Percentiles rank a stretch among this genome's conserved stretches.
Evolutionary conservation across 139 green algal genomes (phyloP).

Genomic region (Tetraselmis striata): DNA sequence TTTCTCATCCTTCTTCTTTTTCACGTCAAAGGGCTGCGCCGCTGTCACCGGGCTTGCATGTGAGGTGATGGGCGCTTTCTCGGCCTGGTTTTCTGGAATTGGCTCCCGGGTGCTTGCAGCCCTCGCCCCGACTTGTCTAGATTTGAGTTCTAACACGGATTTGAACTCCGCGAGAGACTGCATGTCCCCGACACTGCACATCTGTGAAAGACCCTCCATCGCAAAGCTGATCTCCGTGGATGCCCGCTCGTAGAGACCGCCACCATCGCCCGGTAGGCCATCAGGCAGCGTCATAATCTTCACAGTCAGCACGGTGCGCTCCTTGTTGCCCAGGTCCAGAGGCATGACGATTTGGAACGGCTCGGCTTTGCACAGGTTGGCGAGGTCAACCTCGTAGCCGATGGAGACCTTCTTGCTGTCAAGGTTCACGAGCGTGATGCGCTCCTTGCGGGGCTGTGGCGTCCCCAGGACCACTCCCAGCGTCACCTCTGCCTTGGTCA

Average conservation of each 20-base stretch:
- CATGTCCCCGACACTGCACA: background rate
- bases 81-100: no score
- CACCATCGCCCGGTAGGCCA: background rate
- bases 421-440: background rate
- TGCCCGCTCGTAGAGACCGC: background rate
- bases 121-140: no score
- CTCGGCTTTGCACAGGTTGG: background rate
- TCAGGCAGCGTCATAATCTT: background rate
- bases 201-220: background rate
- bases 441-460: background rate
- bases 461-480: background rate
- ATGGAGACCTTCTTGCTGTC: background rate
- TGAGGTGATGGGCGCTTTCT: no score
- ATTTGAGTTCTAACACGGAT: background rate
- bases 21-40: no score
- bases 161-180: background rate
- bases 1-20: no score
- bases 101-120: no score
- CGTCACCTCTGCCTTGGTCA: background rate
- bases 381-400: background rate
- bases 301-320: background rate
- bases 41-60: no score
- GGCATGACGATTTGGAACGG: background rate
- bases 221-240: background rate
- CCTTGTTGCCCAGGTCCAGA: background rate